A percentile compares a stretch with the other conserved stretches of the same genome.
Conservation (phyloP, 192 early-diverging fungal genomes). For the Coemansia sp. region DNA sequence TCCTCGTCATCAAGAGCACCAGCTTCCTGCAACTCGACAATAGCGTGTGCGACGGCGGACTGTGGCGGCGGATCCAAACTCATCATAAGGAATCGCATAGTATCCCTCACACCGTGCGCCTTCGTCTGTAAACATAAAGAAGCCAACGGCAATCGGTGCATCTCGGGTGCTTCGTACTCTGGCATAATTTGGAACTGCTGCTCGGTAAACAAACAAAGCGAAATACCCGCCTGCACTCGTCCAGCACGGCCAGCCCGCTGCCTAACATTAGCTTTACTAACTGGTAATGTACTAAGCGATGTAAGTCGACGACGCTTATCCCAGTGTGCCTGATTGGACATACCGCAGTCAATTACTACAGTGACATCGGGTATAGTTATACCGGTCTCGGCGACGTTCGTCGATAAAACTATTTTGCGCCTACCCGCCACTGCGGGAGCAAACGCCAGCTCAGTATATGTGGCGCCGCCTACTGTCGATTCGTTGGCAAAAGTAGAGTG, state of each 20-base stretch:
- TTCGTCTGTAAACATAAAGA: not conserved
- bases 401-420: constrained; percentile 85
- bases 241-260: constrained; percentile 66
- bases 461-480: not conserved
- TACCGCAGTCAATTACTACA: constrained; percentile 68
- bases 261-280: constrained; percentile 58
- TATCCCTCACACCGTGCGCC: constrained; percentile 60
- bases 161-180: constrained; percentile 60
- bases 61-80: constrained; percentile 69
- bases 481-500: constrained; percentile 59
- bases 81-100: constrained; percentile 58
- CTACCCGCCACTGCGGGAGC: constrained; percentile 41
- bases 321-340: constrained; percentile 63
- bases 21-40: constrained; percentile 35
- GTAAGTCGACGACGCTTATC: constrained; percentile 61
- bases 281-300: constrained; percentile 49
- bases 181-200: constrained; percentile 46
- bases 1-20: constrained; percentile 39
- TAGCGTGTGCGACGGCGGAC: constrained; percentile 61
- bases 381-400: constrained; percentile 78
- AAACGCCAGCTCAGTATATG: constrained; percentile 56
- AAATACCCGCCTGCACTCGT: constrained; percentile 59
- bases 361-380: constrained; percentile 67
- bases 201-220: constrained; percentile 57
- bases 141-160: constrained; percentile 66